These are phyloP conservation scores for Fusarium neocosmosporiellum DNA, from an alignment of 2,329 filamentous ascomycete species.

Conservation along the genomic window DNA sequence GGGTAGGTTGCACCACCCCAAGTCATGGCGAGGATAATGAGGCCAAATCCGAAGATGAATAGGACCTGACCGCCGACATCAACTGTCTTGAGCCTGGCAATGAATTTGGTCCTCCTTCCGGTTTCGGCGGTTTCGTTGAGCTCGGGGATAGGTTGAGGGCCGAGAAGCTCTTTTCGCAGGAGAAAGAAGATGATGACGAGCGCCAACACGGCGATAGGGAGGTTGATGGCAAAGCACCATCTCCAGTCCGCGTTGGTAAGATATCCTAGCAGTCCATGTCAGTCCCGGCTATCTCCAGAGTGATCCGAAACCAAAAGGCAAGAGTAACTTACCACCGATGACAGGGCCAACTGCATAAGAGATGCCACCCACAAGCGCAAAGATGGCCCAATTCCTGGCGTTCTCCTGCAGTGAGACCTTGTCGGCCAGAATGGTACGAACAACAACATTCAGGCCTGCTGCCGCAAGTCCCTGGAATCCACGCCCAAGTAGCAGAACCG, in stretches of 20 bases:
- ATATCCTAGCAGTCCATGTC: conserved; percentile 49
- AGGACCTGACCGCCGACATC: conserved; percentile 67
- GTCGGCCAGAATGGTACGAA: conserved; percentile 73
- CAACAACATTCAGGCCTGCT: conserved; percentile 70
- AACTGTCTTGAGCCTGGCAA: conserved; percentile 62
- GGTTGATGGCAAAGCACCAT: conserved; percentile 74
- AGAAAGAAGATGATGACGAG: conserved; percentile 66
- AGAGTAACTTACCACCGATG: conserved; percentile 58
- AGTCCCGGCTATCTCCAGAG: not conserved
- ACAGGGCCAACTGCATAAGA: conserved; percentile 72
- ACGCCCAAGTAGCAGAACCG: conserved; percentile 70
- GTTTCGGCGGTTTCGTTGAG: conserved; percentile 54
- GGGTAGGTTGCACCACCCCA: conserved; percentile 66
- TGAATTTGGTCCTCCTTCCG: conserved; percentile 49
- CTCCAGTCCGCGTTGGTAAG: conserved; percentile 68
- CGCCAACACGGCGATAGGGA: conserved; percentile 65
- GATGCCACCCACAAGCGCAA: conserved; percentile 68
- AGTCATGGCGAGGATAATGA: conserved; percentile 65
- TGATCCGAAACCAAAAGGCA: not conserved
- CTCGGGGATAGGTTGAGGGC: conserved; percentile 60
- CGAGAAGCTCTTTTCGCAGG: conserved; percentile 68
- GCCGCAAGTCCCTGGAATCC: conserved; percentile 71
- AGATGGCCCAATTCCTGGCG: conserved; percentile 70
- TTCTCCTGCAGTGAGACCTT: conserved; percentile 71
- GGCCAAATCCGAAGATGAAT: conserved; percentile 65